Conservation (phyloP, 202 grass and related monocot genomes). For the Tripidium arundinaceum region DNA sequence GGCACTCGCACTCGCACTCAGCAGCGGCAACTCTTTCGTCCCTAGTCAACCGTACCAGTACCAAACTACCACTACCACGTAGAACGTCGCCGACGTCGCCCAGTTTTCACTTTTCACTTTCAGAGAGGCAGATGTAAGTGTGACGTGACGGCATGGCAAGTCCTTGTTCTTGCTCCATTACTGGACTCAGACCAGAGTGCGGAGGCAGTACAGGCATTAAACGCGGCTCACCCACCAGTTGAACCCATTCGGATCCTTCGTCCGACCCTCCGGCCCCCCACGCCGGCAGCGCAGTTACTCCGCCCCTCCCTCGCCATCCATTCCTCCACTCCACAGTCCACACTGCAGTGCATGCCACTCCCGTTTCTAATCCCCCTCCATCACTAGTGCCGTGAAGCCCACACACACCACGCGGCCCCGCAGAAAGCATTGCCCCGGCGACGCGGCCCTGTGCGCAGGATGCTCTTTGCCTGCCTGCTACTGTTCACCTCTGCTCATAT, state of each 20-base stretch:
- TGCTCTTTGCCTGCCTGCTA: conserved; percentile 40
- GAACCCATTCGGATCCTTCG: background rate
- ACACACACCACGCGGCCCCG: background rate
- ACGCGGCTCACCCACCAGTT: conserved; percentile 31
- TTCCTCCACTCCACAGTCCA: background rate
- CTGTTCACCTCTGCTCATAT: conserved; percentile 27
- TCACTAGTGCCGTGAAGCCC: background rate
- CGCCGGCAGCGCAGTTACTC: conserved; percentile 29
- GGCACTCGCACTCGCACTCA: background rate
- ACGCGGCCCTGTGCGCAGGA: conserved; percentile 21
- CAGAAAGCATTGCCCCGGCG: background rate
- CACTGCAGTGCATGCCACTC: background rate
- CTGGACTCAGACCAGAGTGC: background rate
- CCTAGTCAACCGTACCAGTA: background rate
- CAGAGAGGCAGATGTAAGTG: no score
- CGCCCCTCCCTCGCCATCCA: background rate
- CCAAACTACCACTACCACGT: no score
- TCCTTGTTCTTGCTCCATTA: background rate
- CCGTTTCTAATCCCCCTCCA: background rate
- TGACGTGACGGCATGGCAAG: background rate
- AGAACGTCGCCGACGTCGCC: no score
- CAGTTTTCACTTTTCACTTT: no score
- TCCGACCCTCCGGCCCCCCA: background rate
- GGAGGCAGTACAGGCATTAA: conserved; percentile 22
- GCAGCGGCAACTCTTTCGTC: background rate